Evolutionary conservation across 1,284 basidiomycete genomes (phyloP).

Genomic region (Boletus smithii): DNA sequence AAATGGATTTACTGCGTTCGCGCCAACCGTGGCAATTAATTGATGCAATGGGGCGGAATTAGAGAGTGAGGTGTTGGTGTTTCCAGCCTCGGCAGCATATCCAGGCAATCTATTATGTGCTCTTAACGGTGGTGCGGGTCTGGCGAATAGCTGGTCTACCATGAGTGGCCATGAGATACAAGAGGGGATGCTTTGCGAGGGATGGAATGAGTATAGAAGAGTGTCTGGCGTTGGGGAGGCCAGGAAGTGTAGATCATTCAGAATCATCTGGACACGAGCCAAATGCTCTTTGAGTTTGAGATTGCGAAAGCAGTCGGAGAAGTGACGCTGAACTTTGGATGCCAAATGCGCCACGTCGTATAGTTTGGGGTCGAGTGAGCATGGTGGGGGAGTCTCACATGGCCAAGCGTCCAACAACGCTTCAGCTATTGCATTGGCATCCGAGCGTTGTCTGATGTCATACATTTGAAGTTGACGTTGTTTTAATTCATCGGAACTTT

Average conservation of each 20-base stretch:
- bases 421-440: neutral
- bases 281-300: too few relatives aligned
- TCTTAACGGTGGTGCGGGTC: neutral
- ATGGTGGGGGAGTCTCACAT: constrained; percentile 3
- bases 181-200: neutral
- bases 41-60: neutral
- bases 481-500: too few relatives aligned
- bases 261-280: constrained; percentile 10
- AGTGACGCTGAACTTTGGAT: neutral
- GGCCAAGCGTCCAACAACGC: too few relatives aligned
- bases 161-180: neutral
- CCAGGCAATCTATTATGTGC: neutral
- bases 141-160: constrained; percentile 9
- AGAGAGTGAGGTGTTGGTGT: neutral
- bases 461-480: neutral
- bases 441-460: neutral
- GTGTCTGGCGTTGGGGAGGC: neutral
- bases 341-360: constrained; percentile 5
- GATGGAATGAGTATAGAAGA: too few relatives aligned
- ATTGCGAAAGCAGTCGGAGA: too few relatives aligned
- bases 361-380: constrained; percentile 4
- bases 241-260: neutral
- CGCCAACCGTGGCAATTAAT: neutral
- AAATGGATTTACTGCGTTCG: too few relatives aligned
- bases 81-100: neutral